Evolutionary conservation across 352 stramenopile species (phyloP), one percentile per base, ranked within the genome.

Genomic region (Thalassiosira hispida): DNA sequence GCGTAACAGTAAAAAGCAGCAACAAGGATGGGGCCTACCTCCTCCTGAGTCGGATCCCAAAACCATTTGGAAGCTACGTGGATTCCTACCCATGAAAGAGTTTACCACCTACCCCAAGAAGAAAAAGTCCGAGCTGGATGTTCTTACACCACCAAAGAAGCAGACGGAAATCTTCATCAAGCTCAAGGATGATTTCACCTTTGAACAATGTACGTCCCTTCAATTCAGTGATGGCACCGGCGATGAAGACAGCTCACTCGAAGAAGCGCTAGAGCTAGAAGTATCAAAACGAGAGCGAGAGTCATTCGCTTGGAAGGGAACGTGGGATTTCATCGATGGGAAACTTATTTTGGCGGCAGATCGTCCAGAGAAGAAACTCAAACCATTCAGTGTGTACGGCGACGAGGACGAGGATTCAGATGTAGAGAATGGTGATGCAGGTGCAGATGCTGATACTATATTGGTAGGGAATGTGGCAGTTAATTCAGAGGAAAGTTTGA

Each of bases 261-360:
- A 81, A 60, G 67, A 79, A 33, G 14, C 56, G 31, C 40, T 85
- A 60, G 49, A 74, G 40, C 22, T 76, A 64, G 71, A 89, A 71
- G 49, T 73, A 63, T 47, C 68, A 14, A 79, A 79, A 62, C 55
- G 73, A 64, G 47, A 81, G 56, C 23, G 56, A 53, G 57, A 81
- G 55, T 79, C 84, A 33, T 82, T 82, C 66, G 81, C 61, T 31
- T 73, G 81, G 40, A 84, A 89, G 62, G 87, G 87, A 18, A 87
- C 76, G 1, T 93, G 87, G 87, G 84, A 90, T 60, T 89, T 83
- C 60, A 42, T 88, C 2, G 87, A 91, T 66, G 87, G 85, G 0
- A 90, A 88, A 59, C 73, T 93, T 4, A 90, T 93, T 60, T 71
- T 93, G 6, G 87, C 87, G 9, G 79, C 87, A 12, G 87, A 93